Conservation (phyloP, 345 rosid genomes). For the Aquilaria malaccensis region DNA sequence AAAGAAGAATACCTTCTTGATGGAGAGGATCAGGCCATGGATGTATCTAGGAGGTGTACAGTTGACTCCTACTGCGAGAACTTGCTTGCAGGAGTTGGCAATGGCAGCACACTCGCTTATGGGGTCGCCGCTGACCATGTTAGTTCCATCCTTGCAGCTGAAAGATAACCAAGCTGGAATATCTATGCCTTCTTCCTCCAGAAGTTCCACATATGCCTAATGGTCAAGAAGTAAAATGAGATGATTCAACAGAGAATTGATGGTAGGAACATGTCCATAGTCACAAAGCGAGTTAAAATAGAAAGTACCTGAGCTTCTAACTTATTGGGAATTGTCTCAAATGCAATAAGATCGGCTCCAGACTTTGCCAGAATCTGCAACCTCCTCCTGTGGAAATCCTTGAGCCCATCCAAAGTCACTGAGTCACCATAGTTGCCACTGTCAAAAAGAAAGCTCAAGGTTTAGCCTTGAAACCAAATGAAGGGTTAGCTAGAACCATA, state of each 20-base stretch:
- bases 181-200: constrained; percentile 51
- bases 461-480: neutral
- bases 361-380: constrained; percentile 56
- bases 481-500: neutral
- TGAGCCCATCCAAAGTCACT: constrained; percentile 50
- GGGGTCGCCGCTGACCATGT: constrained; percentile 69
- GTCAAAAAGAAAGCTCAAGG: neutral
- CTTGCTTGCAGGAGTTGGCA: constrained; percentile 67
- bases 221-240: neutral
- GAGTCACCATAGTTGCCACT: constrained; percentile 71
- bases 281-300: neutral
- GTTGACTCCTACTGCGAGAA: constrained; percentile 75
- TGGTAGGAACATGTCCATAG: too few species aligned
- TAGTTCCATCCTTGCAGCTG: constrained; percentile 61
- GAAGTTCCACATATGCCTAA: constrained; percentile 86
- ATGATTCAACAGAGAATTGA: too few species aligned
- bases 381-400: constrained; percentile 85
- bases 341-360: constrained; percentile 77
- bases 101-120: constrained; percentile 59
- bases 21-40: constrained; percentile 45
- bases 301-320: constrained; percentile 68
- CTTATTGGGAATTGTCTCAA: constrained; percentile 88
- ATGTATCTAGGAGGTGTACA: constrained; percentile 78
- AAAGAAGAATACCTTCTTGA: constrained; percentile 32
- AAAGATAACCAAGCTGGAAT: constrained; percentile 90